phyloP scores from a whole-genome alignment of 2,329 filamentous ascomycete species.

The Biscogniauxia marginata region DNA sequence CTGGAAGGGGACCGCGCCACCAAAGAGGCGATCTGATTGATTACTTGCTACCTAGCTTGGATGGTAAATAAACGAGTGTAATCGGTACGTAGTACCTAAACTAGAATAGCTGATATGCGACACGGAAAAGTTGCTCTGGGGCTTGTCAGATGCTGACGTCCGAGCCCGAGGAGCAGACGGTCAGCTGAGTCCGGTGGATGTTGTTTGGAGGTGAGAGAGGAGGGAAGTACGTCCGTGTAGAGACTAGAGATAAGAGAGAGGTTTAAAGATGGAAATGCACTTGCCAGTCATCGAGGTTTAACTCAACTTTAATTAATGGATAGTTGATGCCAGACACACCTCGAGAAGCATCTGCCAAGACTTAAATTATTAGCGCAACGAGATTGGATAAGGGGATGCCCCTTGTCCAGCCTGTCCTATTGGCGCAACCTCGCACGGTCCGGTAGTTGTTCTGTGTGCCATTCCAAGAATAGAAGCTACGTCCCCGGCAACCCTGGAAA shows the following conservation, averaged over 20 bases:
- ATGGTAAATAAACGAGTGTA: constrained; percentile 47
- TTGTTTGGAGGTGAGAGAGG: neutral
- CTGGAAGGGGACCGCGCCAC: neutral
- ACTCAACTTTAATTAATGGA: neutral
- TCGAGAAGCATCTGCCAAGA: neutral
- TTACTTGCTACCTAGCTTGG: neutral
- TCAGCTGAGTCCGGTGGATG: neutral
- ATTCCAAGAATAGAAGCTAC: neutral
- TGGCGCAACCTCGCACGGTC: neutral
- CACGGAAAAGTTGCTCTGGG: neutral
- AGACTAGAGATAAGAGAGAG: neutral
- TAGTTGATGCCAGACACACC: neutral
- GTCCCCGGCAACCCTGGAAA: too few species aligned
- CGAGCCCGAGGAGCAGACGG: neutral
- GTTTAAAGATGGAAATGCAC: neutral
- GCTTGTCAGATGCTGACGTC: neutral
- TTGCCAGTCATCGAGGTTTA: too few species aligned
- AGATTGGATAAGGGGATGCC: neutral
- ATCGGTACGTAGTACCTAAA: constrained; percentile 51
- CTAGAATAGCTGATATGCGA: neutral
- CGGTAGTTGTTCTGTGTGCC: neutral
- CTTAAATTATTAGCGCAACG: neutral
- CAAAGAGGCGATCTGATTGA: neutral
- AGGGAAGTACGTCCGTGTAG: neutral
- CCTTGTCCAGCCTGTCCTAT: neutral